Conservation (phyloP, 805 yeast genomes). For the Candida sithepensis region DNA sequence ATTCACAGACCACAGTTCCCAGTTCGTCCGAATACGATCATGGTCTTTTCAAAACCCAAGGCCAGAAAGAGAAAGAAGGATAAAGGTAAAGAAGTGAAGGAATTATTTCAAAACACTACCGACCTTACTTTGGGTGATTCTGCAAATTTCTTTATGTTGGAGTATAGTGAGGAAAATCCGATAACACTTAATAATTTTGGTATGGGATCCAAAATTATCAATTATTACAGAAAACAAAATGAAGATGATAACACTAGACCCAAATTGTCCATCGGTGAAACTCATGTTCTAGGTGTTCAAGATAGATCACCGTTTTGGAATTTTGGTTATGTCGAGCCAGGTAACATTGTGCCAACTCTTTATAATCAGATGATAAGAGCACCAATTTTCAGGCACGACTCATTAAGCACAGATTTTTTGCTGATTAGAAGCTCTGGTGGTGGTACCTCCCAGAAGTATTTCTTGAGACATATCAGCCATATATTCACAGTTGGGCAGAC, state of each 20-base stretch:
- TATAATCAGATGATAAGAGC: slow-evolving; percentile 92
- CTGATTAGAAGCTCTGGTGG: slow-evolving; percentile 77
- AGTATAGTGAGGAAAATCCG: slow-evolving; percentile 89
- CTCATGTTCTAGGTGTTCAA: slow-evolving; percentile 92
- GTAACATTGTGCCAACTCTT: slow-evolving; percentile 88
- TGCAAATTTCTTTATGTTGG: slow-evolving; percentile 72
- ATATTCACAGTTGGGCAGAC: slow-evolving; percentile 88
- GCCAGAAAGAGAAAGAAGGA: slow-evolving; percentile 84
- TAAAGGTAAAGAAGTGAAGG: slow-evolving; percentile 74
- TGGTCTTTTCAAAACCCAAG: slow-evolving; percentile 73
- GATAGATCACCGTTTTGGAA: slow-evolving; percentile 98
- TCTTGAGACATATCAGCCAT: slow-evolving; percentile 62
- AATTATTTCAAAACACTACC: slow-evolving; percentile 63
- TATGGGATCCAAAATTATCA: slow-evolving; percentile 91
- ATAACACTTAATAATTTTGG: slow-evolving; percentile 82
- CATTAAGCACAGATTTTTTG: slow-evolving; percentile 73
- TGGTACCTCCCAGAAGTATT: slow-evolving; percentile 64
- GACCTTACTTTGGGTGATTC: slow-evolving; percentile 85
- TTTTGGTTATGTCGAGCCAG: slow-evolving; percentile 94
- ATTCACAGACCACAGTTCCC: slow-evolving; percentile 78
- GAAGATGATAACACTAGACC: slow-evolving; percentile 86
- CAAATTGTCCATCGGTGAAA: slow-evolving; percentile 85
- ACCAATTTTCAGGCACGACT: slow-evolving; percentile 86
- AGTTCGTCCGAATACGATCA: slow-evolving; percentile 72
- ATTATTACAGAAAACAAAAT: slow-evolving; percentile 81